Conservation (phyloP, 352 stramenopile species). For the Phytopythium mirpurense region DNA sequence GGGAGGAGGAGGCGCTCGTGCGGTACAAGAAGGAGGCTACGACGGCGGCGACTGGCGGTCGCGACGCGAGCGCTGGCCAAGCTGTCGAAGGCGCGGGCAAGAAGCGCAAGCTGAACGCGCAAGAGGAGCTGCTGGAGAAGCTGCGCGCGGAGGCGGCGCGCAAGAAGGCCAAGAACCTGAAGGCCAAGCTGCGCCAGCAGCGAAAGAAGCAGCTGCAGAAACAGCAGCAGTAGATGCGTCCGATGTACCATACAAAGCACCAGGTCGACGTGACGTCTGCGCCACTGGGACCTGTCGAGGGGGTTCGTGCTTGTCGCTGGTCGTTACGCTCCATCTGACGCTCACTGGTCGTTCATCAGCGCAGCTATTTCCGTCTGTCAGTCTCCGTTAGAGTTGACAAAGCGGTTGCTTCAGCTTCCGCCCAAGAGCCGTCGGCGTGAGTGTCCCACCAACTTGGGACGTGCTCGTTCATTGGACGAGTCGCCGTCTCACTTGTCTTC, state of each 20-base stretch:
- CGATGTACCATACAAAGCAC: neutral
- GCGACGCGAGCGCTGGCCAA: neutral
- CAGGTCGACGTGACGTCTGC: no score
- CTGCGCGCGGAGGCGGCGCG: constrained; percentile 53
- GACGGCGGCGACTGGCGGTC: neutral
- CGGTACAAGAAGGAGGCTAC: constrained; percentile 21
- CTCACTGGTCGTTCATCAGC: no score
- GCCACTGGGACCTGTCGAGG: no score
- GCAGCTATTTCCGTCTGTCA: neutral
- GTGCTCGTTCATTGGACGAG: no score
- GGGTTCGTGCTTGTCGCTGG: neutral
- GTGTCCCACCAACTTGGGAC: no score
- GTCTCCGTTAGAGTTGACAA: no score
- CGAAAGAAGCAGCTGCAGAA: constrained; percentile 65
- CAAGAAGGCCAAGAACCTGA: constrained; percentile 75
- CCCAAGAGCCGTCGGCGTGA: no score
- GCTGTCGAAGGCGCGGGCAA: constrained; percentile 10
- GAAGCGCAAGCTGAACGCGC: constrained; percentile 63
- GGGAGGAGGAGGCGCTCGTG: constrained; percentile 60
- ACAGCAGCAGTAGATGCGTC: neutral
- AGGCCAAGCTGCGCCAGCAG: constrained; percentile 66
- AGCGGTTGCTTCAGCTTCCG: no score
- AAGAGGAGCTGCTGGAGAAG: constrained; percentile 67
- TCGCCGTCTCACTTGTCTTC: no score
- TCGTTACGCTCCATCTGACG: no score